Percentiles rank a stretch among this genome's conserved stretches.
These are phyloP conservation scores for Psilocybe tampanensis DNA, from an alignment of 768 basidiomycete species.

Conservation along the genomic window DNA sequence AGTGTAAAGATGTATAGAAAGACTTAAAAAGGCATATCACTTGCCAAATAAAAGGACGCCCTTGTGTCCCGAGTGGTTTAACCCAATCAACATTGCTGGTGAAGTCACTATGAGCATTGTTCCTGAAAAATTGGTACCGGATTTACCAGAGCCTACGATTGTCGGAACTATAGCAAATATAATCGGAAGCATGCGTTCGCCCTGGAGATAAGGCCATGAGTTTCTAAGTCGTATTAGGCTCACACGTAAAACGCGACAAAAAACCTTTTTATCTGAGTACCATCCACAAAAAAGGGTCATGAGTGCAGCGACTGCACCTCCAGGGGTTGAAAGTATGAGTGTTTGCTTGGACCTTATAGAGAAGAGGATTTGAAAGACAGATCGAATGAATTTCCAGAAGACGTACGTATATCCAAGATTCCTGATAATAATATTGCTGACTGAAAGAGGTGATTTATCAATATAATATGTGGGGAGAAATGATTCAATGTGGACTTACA, in stretches of 20 bases:
- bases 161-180: slow-evolving; percentile 59
- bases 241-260: background rate
- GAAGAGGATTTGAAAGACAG: background rate
- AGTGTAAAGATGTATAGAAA: background rate
- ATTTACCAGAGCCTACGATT: slow-evolving; percentile 54
- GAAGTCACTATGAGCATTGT: background rate
- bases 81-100: slow-evolving; percentile 53
- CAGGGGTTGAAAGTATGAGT: slow-evolving; percentile 59
- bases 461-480: background rate
- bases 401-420: slow-evolving; percentile 64
- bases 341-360: slow-evolving; percentile 55
- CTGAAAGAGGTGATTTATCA: slow-evolving; percentile 35
- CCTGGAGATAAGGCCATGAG: slow-evolving; percentile 29
- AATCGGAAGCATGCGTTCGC: slow-evolving; percentile 64
- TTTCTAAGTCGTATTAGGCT: background rate
- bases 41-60: slow-evolving; percentile 58
- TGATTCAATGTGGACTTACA: slow-evolving; percentile 40
- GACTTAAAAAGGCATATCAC: background rate
- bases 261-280: slow-evolving; percentile 66
- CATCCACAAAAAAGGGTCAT: slow-evolving; percentile 59
- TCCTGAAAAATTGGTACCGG: background rate
- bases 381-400: background rate
- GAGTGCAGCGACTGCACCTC: slow-evolving; percentile 48
- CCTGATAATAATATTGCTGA: slow-evolving; percentile 65
- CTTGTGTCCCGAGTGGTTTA: slow-evolving; percentile 50